Percentiles rank a stretch among this genome's conserved stretches.
phyloP scores from a whole-genome alignment of 495 filamentous ascomycete genomes.

The Trichocladium uniseriatum region DNA sequence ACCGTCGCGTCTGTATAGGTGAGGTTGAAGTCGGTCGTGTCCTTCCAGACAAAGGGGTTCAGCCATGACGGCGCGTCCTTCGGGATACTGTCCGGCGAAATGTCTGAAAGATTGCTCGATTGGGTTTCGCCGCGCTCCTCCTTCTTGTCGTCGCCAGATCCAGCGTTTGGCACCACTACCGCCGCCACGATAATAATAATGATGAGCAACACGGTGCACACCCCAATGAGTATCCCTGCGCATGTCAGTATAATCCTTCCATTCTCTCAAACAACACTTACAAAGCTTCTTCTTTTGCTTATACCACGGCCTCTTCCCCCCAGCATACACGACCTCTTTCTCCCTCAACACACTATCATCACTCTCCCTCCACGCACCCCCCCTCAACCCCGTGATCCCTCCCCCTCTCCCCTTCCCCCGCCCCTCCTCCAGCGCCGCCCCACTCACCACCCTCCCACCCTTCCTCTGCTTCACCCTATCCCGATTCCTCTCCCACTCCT shows the following conservation, averaged over 20 bases:
- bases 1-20: conserved; percentile 84
- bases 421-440: conserved; percentile 60
- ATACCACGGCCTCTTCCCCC: conserved; percentile 13
- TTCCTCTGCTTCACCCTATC: conserved; percentile 15
- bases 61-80: conserved; percentile 61
- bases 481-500: conserved; percentile 7
- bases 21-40: conserved; percentile 85
- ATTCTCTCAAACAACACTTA: conserved; percentile 19
- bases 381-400: conserved; percentile 20
- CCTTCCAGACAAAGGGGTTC: conserved; percentile 90
- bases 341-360: conserved; percentile 27
- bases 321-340: conserved; percentile 23
- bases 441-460: conserved; percentile 54
- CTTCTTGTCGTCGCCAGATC: conserved; percentile 10
- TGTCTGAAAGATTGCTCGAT: conserved; percentile 47
- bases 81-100: conserved; percentile 57
- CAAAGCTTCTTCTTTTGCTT: conserved; percentile 42
- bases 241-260: conserved; percentile 10
- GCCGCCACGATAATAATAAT: conserved; percentile 68
- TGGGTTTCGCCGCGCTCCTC: conserved; percentile 15
- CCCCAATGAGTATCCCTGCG: conserved; percentile 44
- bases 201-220: conserved; percentile 50
- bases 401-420: conserved; percentile 17
- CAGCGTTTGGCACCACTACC: conserved; percentile 55
- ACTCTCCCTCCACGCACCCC: conserved; percentile 22